A percentile compares a stretch with the other conserved stretches of the same genome.
Evolutionary conservation across 345 rosid genomes (phyloP).

Genomic region (Moricandia arvensis): DNA sequence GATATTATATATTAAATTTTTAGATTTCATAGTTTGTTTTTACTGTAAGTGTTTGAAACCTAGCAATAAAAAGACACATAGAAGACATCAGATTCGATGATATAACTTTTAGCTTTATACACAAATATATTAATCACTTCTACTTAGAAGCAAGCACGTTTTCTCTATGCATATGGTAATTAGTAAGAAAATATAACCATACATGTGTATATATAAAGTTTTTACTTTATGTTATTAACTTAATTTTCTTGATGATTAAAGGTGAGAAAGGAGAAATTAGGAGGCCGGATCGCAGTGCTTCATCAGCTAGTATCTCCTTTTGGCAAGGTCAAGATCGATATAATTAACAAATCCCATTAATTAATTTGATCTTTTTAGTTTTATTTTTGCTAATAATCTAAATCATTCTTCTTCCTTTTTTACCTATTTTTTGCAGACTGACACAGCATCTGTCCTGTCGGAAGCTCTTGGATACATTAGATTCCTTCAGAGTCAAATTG

Average conservation of each 20-base stretch:
- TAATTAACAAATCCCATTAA: neutral
- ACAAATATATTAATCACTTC: conserved; percentile 1
- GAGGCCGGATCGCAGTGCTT: conserved; percentile 83
- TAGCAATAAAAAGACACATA: neutral
- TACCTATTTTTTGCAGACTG: conserved; percentile 77
- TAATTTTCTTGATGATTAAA: conserved; percentile 29
- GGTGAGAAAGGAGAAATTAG: conserved; percentile 92
- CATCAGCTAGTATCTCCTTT: conserved; percentile 98
- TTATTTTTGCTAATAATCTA: conserved; percentile 28
- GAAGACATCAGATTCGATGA: neutral
- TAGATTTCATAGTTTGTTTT: neutral
- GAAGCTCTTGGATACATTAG: conserved; percentile 99
- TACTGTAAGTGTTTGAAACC: neutral
- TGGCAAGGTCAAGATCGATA: conserved; percentile 62
- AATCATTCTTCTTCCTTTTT: conserved; percentile 45
- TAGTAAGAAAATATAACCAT: conserved; percentile 20
- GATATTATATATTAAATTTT: neutral
- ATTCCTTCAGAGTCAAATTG: conserved; percentile 99
- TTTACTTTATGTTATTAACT: conserved; percentile 7
- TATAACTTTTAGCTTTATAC: conserved; percentile 1
- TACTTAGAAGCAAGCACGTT: conserved; percentile 27
- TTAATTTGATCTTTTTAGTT: neutral
- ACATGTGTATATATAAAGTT: conserved; percentile 21
- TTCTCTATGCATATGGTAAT: conserved; percentile 31
- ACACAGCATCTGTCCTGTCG: conserved; percentile 98